phyloP scores from a whole-genome alignment of 2,329 filamentous ascomycete genomes.

The Phoma sp. region DNA sequence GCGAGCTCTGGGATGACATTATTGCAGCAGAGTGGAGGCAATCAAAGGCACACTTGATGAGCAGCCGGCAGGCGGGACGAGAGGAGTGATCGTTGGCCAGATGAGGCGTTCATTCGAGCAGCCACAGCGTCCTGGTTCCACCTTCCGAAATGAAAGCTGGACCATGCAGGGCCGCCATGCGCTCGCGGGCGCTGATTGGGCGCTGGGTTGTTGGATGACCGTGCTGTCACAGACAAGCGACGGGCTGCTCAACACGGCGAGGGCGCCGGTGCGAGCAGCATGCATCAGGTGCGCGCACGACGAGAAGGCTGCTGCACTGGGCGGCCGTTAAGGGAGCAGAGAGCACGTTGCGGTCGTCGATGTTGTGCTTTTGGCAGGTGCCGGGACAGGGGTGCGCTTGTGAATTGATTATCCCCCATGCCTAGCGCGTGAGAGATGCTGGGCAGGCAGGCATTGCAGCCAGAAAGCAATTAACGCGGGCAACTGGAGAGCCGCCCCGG shows the following conservation, averaged over 20 bases:
- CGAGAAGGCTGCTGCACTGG: conserved; percentile 3
- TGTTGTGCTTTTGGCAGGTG: conserved; percentile 2
- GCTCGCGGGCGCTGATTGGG: conserved; percentile 10
- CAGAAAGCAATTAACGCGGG: conserved; percentile 10
- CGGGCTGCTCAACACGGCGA: background rate
- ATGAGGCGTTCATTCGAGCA: conserved; percentile 17
- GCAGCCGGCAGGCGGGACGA: background rate
- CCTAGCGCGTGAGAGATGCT: conserved; percentile 15
- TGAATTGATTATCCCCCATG: conserved; percentile 11
- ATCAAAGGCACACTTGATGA: conserved; percentile 6
- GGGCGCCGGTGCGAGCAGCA: background rate
- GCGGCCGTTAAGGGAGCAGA: background rate
- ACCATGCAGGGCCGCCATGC: conserved; percentile 6
- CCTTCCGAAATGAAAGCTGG: conserved; percentile 19
- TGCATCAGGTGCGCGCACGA: conserved; percentile 3
- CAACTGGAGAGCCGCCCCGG: conserved; percentile 2
- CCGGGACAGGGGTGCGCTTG: conserved; percentile 3
- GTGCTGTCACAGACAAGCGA: background rate
- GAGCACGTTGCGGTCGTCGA: conserved; percentile 5
- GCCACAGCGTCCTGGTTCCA: conserved; percentile 17
- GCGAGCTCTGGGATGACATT: conserved; percentile 4
- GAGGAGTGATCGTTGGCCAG: background rate
- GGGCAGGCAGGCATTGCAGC: conserved; percentile 7
- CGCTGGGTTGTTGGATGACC: conserved; percentile 2
- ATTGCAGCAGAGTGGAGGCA: conserved; percentile 10